Evolutionary conservation across 2,329 filamentous ascomycete species (phyloP), one percentile per base, ranked within the genome.

Genomic region (Thielaviopsis ethacetica): DNA sequence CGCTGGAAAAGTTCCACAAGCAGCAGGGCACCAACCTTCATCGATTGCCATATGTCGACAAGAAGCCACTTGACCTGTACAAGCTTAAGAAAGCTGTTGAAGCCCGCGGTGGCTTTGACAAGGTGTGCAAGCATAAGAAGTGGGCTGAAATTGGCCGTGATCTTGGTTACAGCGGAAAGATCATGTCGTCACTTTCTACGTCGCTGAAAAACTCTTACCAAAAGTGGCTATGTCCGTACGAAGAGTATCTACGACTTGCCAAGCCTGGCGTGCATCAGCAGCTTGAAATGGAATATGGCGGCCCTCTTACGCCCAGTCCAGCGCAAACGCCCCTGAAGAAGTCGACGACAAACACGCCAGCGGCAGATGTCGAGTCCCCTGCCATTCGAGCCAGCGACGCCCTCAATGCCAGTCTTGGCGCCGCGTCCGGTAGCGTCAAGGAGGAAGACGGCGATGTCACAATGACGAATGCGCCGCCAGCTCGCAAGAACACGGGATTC

Each of bases 61-160:
- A 98, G 73, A 90, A 95, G 61, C 93, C 93, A 0, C 79, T 98
- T 56, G 93, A 98, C 68, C 76, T 98, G 17, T 98, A 95, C 73
- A 89, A 91, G 66, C 75, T 98, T 61, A 97, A 97, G 71, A 97
- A 97, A 69, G 91, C 91, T 0, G 93, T 98, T 41, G 93, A 97
- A 68, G 85, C 88, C 30, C 83, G 93, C 62, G 93, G 93, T 53
- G 93, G 93, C 2, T 98, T 98, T 66, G 91, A 96, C 59, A 88
- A 88, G 67, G 93, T 98, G 52, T 98, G 93, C 78, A 96, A 95
- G 71, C 79, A 85, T 59, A 98, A 98, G 73, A 97, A 97, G 74
- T 98, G 93, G 93, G 93, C 93, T 17, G 93, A 98, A 71, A 97
- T 98, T 65, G 93, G 93, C 38, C 84, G 93, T 67, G 93, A 97